Evolutionary conservation across 345 rosid genomes (phyloP).

Genomic region (Aquilaria malaccensis): DNA sequence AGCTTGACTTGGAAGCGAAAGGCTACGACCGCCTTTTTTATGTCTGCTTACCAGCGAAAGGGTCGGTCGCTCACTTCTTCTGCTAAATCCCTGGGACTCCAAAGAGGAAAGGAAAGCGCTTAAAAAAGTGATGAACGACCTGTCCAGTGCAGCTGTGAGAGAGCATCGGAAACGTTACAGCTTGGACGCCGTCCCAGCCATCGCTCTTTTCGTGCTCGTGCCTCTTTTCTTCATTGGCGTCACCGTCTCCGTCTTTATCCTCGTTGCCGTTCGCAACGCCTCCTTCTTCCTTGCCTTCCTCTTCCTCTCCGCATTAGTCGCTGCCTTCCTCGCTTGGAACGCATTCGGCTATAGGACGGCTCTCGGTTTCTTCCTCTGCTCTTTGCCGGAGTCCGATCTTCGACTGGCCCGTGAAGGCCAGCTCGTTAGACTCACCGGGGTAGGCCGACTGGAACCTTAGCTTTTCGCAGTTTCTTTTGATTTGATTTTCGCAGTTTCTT

Average conservation of each 20-base stretch:
- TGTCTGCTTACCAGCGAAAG: no score
- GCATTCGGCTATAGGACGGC: slow-evolving; percentile 24
- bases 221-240: slow-evolving; percentile 29
- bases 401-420: slow-evolving; percentile 34
- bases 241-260: slow-evolving; percentile 33
- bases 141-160: slow-evolving; percentile 27
- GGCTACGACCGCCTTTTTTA: no score
- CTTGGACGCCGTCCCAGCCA: slow-evolving; percentile 29
- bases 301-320: slow-evolving; percentile 22
- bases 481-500: neutral
- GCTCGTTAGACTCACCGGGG: slow-evolving; percentile 55
- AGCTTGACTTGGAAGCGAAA: no score
- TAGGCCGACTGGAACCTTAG: slow-evolving; percentile 1
- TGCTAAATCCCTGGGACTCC: neutral
- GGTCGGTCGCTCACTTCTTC: neutral
- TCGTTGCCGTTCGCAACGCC: slow-evolving; percentile 35
- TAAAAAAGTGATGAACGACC: slow-evolving; percentile 44
- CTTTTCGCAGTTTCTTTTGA: neutral
- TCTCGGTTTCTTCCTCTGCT: slow-evolving; percentile 23
- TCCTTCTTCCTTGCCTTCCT: slow-evolving; percentile 32
- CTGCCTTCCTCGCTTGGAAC: slow-evolving; percentile 39
- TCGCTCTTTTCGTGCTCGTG: slow-evolving; percentile 25
- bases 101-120: neutral
- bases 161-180: slow-evolving; percentile 20
- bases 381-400: slow-evolving; percentile 49